Conservation (phyloP, 345 rosid genomes). For the Atalantia buxifolia region DNA sequence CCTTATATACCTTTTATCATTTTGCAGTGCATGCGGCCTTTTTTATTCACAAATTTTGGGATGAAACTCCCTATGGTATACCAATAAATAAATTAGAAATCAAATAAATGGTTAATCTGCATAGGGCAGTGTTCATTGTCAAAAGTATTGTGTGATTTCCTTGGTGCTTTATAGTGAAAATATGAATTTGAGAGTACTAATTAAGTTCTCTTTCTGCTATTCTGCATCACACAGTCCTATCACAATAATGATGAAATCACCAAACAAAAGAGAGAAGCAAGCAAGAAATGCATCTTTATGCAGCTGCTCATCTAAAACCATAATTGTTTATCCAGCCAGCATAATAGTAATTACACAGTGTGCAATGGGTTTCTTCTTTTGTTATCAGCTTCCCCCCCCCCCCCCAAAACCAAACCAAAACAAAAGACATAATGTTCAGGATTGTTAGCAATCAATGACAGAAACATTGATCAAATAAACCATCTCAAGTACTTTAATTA, state of each 20-base stretch:
- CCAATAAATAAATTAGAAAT: too few species aligned
- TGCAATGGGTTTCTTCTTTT: too few species aligned
- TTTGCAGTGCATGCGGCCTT: too few species aligned
- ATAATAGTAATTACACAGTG: too few species aligned
- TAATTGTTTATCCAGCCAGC: neutral
- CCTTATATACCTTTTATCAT: too few species aligned
- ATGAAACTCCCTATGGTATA: too few species aligned
- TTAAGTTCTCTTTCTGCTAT: neutral
- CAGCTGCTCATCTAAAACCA: neutral
- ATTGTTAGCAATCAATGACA: neutral
- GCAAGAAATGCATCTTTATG: conserved; percentile 1
- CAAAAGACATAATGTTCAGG: neutral
- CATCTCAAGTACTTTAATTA: neutral
- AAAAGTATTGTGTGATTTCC: neutral
- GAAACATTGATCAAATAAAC: neutral
- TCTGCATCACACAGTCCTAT: neutral
- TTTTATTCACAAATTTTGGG: too few species aligned
- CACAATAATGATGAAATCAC: neutral
- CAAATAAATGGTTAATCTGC: neutral
- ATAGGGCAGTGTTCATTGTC: neutral
- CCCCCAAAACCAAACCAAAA: too few species aligned
- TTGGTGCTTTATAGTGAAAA: neutral
- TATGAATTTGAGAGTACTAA: too few species aligned
- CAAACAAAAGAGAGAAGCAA: neutral
- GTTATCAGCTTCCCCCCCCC: neutral